Percentiles rank a stretch among this genome's conserved stretches.
Conservation (phyloP, 129 eudicot genomes). For the Lonicera japonica region DNA sequence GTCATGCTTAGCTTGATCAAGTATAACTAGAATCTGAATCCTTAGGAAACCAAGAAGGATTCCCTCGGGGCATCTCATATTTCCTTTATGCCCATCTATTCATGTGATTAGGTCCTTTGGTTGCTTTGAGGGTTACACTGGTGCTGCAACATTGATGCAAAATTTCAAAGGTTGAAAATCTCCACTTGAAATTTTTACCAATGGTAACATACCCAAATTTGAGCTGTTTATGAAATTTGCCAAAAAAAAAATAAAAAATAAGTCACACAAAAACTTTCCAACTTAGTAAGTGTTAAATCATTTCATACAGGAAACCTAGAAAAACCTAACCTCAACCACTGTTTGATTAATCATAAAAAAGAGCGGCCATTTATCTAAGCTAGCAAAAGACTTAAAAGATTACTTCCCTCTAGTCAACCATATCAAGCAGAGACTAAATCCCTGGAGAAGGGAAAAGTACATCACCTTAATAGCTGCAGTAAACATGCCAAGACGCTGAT, state of each 20-base stretch:
- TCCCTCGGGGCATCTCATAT: too few relatives aligned
- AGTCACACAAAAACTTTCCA: too few relatives aligned
- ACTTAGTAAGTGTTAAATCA: not conserved
- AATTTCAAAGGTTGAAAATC: too few relatives aligned
- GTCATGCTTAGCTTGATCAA: too few relatives aligned
- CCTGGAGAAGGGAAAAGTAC: not conserved
- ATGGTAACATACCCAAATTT: not conserved
- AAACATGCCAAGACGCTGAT: slow-evolving; percentile 90
- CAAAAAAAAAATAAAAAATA: too few relatives aligned
- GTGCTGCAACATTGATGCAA: too few relatives aligned
- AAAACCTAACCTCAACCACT: not conserved
- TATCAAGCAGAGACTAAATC: not conserved
- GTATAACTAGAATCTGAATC: too few relatives aligned
- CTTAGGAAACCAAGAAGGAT: too few relatives aligned
- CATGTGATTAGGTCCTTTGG: too few relatives aligned
- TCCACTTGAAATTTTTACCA: too few relatives aligned
- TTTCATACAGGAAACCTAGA: not conserved
- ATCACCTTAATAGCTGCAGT: slow-evolving; percentile 94
- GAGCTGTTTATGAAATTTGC: slow-evolving; percentile 5
- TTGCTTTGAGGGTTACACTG: too few relatives aligned
- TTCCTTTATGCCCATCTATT: too few relatives aligned
- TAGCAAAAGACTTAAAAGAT: not conserved
- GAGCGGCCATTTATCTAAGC: not conserved
- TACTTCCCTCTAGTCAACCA: not conserved
- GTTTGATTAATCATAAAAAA: not conserved